These are phyloP conservation scores for Aspergillus fumigatiaffinis DNA, from an alignment of 2,329 filamentous ascomycete species.

Conservation along the genomic window DNA sequence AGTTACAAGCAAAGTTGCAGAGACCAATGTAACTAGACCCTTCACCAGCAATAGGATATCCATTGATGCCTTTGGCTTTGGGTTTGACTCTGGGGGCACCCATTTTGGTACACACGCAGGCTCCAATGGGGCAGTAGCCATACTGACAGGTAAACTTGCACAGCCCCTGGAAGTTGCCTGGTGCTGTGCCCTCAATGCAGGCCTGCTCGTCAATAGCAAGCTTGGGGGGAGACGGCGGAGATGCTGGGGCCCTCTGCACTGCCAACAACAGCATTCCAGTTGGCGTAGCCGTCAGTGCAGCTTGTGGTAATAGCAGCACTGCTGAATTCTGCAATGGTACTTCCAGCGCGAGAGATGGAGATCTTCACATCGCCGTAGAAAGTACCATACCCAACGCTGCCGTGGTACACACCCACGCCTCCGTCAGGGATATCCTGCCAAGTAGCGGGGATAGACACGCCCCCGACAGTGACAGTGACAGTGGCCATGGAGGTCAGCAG, in stretches of 20 bases:
- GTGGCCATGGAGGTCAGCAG: constrained; percentile 28
- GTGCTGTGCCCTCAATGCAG: constrained; percentile 21
- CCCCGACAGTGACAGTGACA: constrained; percentile 29
- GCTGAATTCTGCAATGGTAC: not conserved
- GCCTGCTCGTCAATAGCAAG: constrained; percentile 5
- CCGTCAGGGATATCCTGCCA: constrained; percentile 24
- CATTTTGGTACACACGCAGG: constrained; percentile 9
- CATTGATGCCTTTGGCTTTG: too few species aligned
- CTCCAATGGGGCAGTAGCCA: constrained; percentile 24
- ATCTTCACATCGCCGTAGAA: too few species aligned
- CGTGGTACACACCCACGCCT: constrained; percentile 29
- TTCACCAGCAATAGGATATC: too few species aligned
- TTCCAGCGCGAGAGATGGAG: too few species aligned
- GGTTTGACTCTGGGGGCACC: too few species aligned
- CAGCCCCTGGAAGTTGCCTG: constrained; percentile 14
- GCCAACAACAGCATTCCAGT: constrained; percentile 35
- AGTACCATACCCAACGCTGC: not conserved
- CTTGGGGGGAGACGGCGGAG: not conserved
- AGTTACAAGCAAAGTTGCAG: too few species aligned
- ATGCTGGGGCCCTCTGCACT: not conserved
- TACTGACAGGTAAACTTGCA: constrained; percentile 25
- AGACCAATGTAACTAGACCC: too few species aligned
- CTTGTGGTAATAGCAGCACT: not conserved
- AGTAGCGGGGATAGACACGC: constrained; percentile 3
- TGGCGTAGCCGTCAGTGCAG: constrained; percentile 21